Conservation (phyloP, 257 asterid genomes). For the Solanum paucissectum region DNA sequence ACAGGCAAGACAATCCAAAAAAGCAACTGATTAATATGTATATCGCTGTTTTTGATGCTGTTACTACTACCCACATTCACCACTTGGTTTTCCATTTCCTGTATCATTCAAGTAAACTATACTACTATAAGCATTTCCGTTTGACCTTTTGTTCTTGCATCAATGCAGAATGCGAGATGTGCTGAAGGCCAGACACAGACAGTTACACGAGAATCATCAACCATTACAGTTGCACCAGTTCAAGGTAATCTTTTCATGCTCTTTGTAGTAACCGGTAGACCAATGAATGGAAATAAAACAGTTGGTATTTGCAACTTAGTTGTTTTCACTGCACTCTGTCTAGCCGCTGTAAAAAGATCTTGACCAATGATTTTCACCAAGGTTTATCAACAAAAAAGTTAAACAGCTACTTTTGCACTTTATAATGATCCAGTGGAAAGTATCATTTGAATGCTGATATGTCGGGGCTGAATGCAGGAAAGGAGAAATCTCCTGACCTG, state of each 20-base stretch:
- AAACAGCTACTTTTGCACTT: neutral
- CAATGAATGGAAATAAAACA: neutral
- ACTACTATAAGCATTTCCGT: neutral
- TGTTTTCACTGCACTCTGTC: neutral
- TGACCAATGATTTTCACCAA: neutral
- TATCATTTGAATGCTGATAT: neutral
- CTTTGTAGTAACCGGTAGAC: neutral
- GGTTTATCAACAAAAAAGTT: neutral
- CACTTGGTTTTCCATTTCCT: neutral
- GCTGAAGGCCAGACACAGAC: slow-evolving; percentile 82
- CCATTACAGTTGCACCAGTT: slow-evolving; percentile 81
- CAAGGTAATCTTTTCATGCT: slow-evolving; percentile 39
- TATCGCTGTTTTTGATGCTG: neutral
- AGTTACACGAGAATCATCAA: slow-evolving; percentile 74
- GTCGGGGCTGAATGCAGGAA: slow-evolving; percentile 30
- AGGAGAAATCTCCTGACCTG: slow-evolving; percentile 78
- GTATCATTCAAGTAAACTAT: neutral
- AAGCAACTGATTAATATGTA: neutral
- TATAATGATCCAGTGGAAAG: neutral
- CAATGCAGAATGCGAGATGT: slow-evolving; percentile 59
- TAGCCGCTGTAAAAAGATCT: neutral
- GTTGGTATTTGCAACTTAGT: neutral
- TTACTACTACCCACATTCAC: neutral
- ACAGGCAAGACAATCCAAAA: neutral
- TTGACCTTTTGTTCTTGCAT: neutral